A percentile compares a stretch with the other conserved stretches of the same genome.
phyloP scores from a whole-genome alignment of 495 filamentous ascomycete genomes.

The Astrothelium macrocarpum region DNA sequence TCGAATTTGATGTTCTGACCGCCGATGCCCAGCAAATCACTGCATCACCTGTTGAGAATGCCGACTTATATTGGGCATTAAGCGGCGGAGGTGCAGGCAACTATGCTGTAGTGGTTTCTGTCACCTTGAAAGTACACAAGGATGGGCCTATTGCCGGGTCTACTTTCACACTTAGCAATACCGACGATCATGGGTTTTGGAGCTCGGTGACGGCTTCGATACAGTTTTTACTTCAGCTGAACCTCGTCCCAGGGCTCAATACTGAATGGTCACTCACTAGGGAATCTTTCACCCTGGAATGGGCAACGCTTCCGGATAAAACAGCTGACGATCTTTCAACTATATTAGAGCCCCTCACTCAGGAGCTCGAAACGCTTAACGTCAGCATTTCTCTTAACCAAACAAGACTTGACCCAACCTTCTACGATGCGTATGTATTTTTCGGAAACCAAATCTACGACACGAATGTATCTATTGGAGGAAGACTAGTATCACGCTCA shows the following conservation, averaged over 20 bases:
- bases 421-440: not conserved
- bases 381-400: not conserved
- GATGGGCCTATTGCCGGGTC: constrained; percentile 10
- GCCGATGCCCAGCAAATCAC: constrained; percentile 9
- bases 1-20: constrained; percentile 8
- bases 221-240: not conserved
- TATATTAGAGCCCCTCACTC: not conserved
- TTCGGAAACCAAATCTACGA: not conserved
- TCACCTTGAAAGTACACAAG: not conserved
- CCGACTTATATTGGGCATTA: not conserved
- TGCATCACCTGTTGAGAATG: not conserved
- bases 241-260: not conserved
- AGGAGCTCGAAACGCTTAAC: not conserved
- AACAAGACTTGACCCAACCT: not conserved
- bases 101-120: not conserved
- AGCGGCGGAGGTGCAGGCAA: not conserved
- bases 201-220: not conserved
- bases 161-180: constrained; percentile 10
- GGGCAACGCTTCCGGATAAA: not conserved
- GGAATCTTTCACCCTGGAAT: not conserved
- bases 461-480: not conserved
- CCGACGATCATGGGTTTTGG: not conserved
- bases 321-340: not conserved
- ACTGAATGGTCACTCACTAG: not conserved
- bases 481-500: not conserved